A percentile compares a stretch with the other conserved stretches of the same genome.
Evolutionary conservation across 768 basidiomycete species (phyloP).

Genomic region (Cystofilobasidium capitatum): DNA sequence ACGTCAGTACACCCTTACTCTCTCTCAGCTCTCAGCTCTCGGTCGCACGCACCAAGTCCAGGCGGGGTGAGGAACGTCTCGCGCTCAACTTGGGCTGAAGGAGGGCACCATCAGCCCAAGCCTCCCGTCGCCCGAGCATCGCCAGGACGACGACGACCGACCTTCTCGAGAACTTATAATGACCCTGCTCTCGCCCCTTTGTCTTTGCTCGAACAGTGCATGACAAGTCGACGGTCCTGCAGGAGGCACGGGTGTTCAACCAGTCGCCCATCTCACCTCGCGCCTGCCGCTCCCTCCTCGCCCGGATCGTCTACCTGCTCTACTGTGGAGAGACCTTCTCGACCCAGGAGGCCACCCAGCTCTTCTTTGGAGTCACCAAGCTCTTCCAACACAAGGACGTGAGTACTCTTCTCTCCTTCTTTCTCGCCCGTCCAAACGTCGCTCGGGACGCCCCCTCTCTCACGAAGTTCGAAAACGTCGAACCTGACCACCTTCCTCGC

Average conservation of each 20-base stretch:
- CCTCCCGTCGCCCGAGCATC: too few relatives aligned
- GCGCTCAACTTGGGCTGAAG: too few relatives aligned
- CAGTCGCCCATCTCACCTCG: slow-evolving; percentile 96
- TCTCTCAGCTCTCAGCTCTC: not conserved
- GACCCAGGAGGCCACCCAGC: slow-evolving; percentile 88
- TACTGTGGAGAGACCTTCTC: slow-evolving; percentile 92
- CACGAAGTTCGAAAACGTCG: not conserved
- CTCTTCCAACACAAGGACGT: slow-evolving; percentile 99
- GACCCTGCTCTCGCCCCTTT: slow-evolving; percentile 2
- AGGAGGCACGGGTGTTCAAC: slow-evolving; percentile 98
- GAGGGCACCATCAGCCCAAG: too few relatives aligned
- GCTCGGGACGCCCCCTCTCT: not conserved
- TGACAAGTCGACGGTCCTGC: slow-evolving; percentile 96
- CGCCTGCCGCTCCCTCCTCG: slow-evolving; percentile 91
- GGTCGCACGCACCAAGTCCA: too few relatives aligned
- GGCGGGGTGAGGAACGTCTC: too few relatives aligned
- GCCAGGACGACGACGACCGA: too few relatives aligned
- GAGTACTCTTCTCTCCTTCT: slow-evolving; percentile 38
- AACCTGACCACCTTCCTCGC: not conserved
- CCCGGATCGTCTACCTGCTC: slow-evolving; percentile 88
- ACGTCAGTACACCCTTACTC: not conserved
- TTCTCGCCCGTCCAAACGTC: not conserved
- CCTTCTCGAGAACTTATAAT: too few relatives aligned
- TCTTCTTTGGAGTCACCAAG: slow-evolving; percentile 99
- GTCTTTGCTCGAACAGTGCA: slow-evolving; percentile 27